Conservation (phyloP, 352 stramenopile species). For the Phytophthora pistaciae region DNA sequence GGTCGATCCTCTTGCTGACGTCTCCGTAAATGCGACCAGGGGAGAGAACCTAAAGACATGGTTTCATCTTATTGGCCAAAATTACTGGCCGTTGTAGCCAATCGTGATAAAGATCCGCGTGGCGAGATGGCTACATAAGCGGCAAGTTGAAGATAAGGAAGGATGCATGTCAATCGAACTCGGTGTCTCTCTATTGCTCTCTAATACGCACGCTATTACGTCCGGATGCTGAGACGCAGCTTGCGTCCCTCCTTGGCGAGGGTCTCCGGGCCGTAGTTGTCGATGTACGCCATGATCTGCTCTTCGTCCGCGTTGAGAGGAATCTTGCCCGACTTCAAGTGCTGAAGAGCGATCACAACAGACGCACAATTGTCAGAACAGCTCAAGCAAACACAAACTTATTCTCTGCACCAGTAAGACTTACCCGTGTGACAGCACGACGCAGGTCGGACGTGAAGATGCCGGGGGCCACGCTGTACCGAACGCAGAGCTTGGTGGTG, state of each 20-base stretch:
- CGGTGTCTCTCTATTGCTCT: neutral
- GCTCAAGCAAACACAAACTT: neutral
- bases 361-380: constrained; percentile 13
- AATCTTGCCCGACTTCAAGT: constrained; percentile 69
- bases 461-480: constrained; percentile 70
- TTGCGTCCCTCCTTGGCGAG: constrained; percentile 72
- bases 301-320: constrained; percentile 61
- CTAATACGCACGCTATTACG: constrained; percentile 20
- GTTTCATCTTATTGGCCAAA: neutral
- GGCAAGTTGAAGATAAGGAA: neutral
- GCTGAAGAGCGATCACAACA: constrained; percentile 41
- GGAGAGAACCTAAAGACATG: neutral
- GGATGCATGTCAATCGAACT: neutral
- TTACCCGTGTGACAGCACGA: constrained; percentile 68
- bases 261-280: constrained; percentile 51
- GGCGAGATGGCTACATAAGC: constrained; percentile 19
- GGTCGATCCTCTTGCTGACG: constrained; percentile 20
- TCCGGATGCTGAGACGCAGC: constrained; percentile 65
- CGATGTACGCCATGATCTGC: constrained; percentile 71
- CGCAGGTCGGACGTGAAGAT: constrained; percentile 81
- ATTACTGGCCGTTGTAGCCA: neutral
- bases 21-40: constrained; percentile 12
- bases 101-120: constrained; percentile 2
- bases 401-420: constrained; percentile 11
- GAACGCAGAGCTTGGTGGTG: constrained; percentile 81